Base-by-base conservation (phyloP, 805 yeast genomes). In the Monosporozyma aquatica region DNA sequence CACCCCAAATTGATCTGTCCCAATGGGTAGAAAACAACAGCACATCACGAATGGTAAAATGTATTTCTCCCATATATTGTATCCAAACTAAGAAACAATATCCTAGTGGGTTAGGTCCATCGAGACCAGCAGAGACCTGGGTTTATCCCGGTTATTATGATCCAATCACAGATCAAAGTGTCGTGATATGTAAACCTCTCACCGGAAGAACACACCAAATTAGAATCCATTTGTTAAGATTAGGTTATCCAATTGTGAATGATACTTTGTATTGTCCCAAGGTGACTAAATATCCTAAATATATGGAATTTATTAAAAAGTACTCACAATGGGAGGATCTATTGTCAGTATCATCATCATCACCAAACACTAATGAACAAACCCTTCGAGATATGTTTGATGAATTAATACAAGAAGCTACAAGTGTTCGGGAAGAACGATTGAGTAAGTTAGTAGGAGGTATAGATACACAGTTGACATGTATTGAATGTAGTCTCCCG, bases 201-300 rank as follows among this genome's bases (percentile, higher is more conserved):
- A 89, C 97, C 0, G 98, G 98, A 0, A 70, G 98, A 53, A 87
- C 97, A 0, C 98, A 90, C 60, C 98, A 90, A 60, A 86, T 92
- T 38, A 69, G 98, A 47, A 95, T 92, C 0, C 98, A 92, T 65
- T 64, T 92, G 42, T 94, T 89, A 60, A 80, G 75, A 50, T 52
- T 92, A 14, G 96, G 96, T 0, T 74, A 68, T 53, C 95, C 97
- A 0, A 90, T 90, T 21, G 82, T 80, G 3, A 87, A 92, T 54
- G 98, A 90, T 59, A 95, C 95, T 0, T 71, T 89, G 4, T 90
- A 61, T 44, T 54, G 54, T 41, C 27, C 48, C 2, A 44, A 40
- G 2, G 46, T 41, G 8, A 45, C 59, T 1, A 47, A 44, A 38
- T 59, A 54, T 29, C 59, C 59, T 1, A 17, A 37, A 20, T 50